Base-by-base conservation (phyloP, 2,329 filamentous ascomycete genomes). In the Fusarium sp. region DNA sequence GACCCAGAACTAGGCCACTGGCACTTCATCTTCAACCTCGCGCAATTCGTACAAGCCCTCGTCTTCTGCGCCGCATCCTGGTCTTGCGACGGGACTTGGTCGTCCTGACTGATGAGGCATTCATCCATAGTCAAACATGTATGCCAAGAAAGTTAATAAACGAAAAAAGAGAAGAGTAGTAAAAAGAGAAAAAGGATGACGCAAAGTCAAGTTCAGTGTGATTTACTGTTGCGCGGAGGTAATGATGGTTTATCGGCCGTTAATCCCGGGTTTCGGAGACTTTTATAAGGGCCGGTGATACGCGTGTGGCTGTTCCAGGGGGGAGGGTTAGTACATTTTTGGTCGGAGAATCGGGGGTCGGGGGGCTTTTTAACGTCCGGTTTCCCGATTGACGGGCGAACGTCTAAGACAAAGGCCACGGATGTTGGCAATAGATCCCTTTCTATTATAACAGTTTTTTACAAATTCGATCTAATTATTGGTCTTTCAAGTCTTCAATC, bases 11-110 rank as follows among this genome's bases (percentile, higher is more conserved):
- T 67, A 35, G 75, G 76, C 80, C 79, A 82, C 26, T 76, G 76
- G 50, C 80, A 82, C 49, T 78, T 81, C 70, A 81, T 82, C 72
- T 81, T 81, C 14, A 81, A 70, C 26, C 76, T 75, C 32, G 78
- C 80, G 64, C 80, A 81, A 37, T 74, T 79, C 15, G 60, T 70
- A 58, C 80, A 81, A 9, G 80, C 80, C 54, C 80, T 78, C n/a
- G 69, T 53, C 64, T 78, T 80, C 0, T 45, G 61, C n/a, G 26
- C 30, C 20, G 12, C 30, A 20, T 68, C 60, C 13, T 42, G 33
- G 27, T 48, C 30, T n/a, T 33, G 30, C 55, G 56, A 35, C 50
- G 48, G 54, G 41, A 30, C 53, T 11, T 57, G 50, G 33, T 30
- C 53, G 18, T 63, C 60, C 42, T 60, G 63, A 41, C 55, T 74